These are phyloP conservation scores for Knoxdaviesia capensis DNA, from an alignment of 2,329 filamentous ascomycete genomes.

Conservation along the genomic window DNA sequence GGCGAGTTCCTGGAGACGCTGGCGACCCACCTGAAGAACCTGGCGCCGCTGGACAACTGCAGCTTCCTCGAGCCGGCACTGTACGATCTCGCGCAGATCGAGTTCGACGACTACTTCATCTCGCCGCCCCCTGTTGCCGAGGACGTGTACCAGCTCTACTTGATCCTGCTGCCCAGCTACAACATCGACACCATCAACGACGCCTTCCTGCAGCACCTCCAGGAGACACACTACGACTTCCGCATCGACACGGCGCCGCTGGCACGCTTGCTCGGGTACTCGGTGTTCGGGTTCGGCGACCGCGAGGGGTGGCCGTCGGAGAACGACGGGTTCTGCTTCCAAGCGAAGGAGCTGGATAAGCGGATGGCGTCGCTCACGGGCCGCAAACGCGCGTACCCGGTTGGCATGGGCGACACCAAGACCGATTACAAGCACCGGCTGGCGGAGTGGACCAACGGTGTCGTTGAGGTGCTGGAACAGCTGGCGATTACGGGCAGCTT, in stretches of 20 bases:
- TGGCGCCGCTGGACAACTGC: conserved; percentile 5
- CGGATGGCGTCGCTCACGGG: conserved; percentile 95
- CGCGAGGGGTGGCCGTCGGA: conserved; percentile 82
- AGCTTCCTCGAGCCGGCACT: conserved; percentile 38
- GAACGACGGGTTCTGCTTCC: conserved; percentile 78
- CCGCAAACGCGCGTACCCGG: conserved; percentile 67
- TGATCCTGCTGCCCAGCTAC: conserved; percentile 74
- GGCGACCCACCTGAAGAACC: conserved; percentile 5
- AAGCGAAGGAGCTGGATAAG: conserved; percentile 74
- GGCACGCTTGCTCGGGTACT: conserved; percentile 59
- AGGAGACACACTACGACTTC: conserved; percentile 93
- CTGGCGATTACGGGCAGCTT: conserved; percentile 38
- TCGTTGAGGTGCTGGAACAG: conserved; percentile 48
- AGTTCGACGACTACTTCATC: conserved; percentile 87
- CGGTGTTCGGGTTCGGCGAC: conserved; percentile 87
- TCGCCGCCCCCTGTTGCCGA: conserved; percentile 41
- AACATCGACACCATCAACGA: conserved; percentile 88
- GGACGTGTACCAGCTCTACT: conserved; percentile 53
- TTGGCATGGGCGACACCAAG: conserved; percentile 77
- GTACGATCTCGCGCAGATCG: conserved; percentile 65
- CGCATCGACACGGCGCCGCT: conserved; percentile 80
- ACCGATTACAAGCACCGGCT: conserved; percentile 46
- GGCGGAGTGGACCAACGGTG: conserved; percentile 57
- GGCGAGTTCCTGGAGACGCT: conserved; percentile 39
- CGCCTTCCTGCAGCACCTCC: conserved; percentile 67